These are phyloP conservation scores for Trichoderma polysporum DNA, from an alignment of 2,329 filamentous ascomycete species.

Conservation along the genomic window DNA sequence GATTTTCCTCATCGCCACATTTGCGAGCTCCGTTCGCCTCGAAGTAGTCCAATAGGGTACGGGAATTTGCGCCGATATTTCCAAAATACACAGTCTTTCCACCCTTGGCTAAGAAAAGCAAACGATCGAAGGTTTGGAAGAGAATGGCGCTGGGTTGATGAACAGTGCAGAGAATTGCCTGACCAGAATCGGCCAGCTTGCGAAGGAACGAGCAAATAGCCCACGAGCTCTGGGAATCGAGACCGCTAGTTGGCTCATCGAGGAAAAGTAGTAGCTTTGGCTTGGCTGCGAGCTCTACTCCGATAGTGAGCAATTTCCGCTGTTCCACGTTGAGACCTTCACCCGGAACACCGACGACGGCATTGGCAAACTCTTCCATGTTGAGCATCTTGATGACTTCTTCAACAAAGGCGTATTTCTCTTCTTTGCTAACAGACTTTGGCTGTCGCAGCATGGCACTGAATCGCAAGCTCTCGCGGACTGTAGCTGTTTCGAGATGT, in stretches of 20 bases:
- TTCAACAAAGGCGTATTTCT: constrained; percentile 63
- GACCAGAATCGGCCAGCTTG: constrained; percentile 56
- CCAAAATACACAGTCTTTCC: constrained; percentile 70
- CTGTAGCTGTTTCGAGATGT: constrained; percentile 55
- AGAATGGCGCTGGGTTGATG: constrained; percentile 55
- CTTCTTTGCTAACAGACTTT: constrained; percentile 49
- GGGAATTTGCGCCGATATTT: constrained; percentile 60
- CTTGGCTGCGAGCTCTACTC: constrained; percentile 58
- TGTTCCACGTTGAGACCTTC: constrained; percentile 62
- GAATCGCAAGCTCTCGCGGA: constrained; percentile 55
- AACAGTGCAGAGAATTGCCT: constrained; percentile 55
- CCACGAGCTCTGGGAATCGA: constrained; percentile 64
- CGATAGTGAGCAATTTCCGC: constrained; percentile 61
- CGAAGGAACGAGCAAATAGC: constrained; percentile 62
- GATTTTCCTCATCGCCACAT: constrained; percentile 64
- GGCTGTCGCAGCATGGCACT: constrained; percentile 60
- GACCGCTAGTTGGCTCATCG: constrained; percentile 60
- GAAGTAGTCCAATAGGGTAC: constrained; percentile 62
- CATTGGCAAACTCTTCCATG: constrained; percentile 66
- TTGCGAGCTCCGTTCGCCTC: constrained; percentile 60
- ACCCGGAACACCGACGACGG: constrained; percentile 62
- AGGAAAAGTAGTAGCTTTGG: constrained; percentile 61
- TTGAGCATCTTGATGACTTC: constrained; percentile 65
- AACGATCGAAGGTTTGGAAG: constrained; percentile 57
- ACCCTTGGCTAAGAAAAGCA: constrained; percentile 63